A percentile compares a stretch with the other conserved stretches of the same genome.
These are phyloP conservation scores for Hawksworthiomyces lignivorus DNA, from an alignment of 2,329 filamentous ascomycete genomes.

Conservation along the genomic window DNA sequence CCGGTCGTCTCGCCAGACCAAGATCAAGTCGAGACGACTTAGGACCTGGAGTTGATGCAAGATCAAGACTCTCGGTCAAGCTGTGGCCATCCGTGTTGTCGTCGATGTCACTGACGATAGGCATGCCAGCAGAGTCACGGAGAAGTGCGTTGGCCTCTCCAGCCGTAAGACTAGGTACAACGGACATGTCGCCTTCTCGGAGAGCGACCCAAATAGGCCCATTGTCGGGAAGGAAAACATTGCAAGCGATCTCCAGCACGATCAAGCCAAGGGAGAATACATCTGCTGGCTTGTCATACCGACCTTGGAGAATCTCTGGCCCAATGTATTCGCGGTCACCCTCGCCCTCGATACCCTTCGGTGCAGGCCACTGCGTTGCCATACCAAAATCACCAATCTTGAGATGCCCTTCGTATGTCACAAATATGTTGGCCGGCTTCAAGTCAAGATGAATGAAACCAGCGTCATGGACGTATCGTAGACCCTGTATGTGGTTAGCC, in stretches of 20 bases:
- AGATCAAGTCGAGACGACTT: constrained; percentile 6
- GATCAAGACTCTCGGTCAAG: constrained; percentile 8
- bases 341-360: constrained; percentile 74
- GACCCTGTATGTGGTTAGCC: constrained; percentile 49
- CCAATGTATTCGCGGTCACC: constrained; percentile 96
- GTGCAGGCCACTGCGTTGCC: constrained; percentile 70
- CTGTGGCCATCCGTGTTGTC: not conserved
- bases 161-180: constrained; percentile 81
- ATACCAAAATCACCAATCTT: constrained; percentile 85
- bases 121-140: constrained; percentile 68
- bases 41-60: constrained; percentile 7
- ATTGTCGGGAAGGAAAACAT: constrained; percentile 89
- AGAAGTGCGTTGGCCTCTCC: constrained; percentile 62
- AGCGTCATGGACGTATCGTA: constrained; percentile 82
- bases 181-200: constrained; percentile 79
- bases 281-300: constrained; percentile 84
- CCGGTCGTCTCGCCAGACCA: constrained; percentile 14
- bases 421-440: constrained; percentile 78
- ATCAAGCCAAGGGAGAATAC: constrained; percentile 92
- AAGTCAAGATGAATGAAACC: constrained; percentile 81
- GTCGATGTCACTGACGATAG: constrained; percentile 35
- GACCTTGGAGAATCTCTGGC: constrained; percentile 80
- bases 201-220: constrained; percentile 86
- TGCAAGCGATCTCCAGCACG: constrained; percentile 88
- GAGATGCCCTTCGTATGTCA: constrained; percentile 71